Evolutionary conservation across 2,329 filamentous ascomycete species (phyloP).

Genomic region (Aspergillus pseudoterreus): DNA sequence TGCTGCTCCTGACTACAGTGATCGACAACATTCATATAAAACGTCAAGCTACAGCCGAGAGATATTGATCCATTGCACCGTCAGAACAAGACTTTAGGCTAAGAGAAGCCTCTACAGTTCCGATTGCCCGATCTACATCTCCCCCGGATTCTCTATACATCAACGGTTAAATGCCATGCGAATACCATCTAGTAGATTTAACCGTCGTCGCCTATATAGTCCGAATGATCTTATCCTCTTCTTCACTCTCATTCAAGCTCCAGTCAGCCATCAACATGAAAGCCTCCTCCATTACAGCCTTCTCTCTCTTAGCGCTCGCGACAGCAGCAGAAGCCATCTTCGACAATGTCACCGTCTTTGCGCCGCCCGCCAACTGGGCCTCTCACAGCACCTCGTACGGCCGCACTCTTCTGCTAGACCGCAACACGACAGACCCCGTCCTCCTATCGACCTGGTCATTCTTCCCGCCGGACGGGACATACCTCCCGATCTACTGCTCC

Average conservation of each 20-base stretch:
- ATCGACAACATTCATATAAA: not conserved
- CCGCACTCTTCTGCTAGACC: not conserved
- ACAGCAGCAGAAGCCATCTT: not conserved
- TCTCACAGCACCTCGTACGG: not conserved
- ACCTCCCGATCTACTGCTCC: conserved; percentile 6
- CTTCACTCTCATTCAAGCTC: not conserved
- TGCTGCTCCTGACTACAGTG: not conserved
- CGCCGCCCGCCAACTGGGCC: not conserved
- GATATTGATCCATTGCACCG: not conserved
- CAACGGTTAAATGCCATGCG: not conserved
- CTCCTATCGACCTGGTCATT: not conserved
- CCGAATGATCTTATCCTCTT: not conserved
- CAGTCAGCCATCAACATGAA: not conserved
- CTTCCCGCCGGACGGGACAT: not conserved
- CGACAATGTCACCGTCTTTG: not conserved
- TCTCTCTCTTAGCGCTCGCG: not conserved
- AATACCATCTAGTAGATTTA: not conserved
- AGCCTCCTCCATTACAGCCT: not conserved
- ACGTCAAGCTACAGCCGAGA: not conserved
- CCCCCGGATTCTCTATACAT: not conserved
- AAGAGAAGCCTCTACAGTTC: not conserved
- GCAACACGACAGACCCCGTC: not conserved
- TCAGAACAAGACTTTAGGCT: not conserved
- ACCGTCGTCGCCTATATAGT: not conserved
- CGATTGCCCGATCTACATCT: not conserved